Conservation (phyloP, 2,329 filamentous ascomycete genomes). For the Talaromyces marneffei region DNA sequence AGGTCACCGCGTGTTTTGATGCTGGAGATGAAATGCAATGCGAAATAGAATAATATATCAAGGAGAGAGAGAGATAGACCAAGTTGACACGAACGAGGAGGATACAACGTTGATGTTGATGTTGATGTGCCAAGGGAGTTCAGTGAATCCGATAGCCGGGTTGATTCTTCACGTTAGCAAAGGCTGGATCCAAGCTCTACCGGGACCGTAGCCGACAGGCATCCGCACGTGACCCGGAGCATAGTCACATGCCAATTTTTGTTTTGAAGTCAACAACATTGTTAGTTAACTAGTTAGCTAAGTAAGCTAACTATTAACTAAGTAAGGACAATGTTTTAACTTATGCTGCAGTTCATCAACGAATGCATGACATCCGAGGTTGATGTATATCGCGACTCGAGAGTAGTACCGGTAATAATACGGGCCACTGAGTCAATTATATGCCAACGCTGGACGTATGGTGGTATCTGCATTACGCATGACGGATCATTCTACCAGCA, state of each 20-base stretch:
- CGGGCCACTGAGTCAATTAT: background rate
- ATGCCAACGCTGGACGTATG: background rate
- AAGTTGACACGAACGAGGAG: background rate
- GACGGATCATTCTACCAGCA: background rate
- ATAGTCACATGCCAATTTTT: background rate
- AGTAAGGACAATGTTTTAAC: too few species aligned
- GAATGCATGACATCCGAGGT: background rate
- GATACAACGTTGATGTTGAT: background rate
- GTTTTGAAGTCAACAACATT: background rate
- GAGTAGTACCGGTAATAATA: background rate
- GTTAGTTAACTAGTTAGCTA: too few species aligned
- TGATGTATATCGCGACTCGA: background rate
- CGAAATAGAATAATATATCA: background rate
- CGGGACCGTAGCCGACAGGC: background rate
- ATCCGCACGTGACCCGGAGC: background rate
- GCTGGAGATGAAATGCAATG: background rate
- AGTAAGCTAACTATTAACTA: too few species aligned
- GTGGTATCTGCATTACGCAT: background rate
- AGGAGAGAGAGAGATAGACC: background rate
- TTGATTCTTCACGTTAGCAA: background rate
- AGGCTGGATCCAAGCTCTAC: too few species aligned
- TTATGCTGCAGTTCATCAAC: background rate
- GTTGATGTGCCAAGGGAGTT: background rate
- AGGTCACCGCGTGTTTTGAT: slow-evolving; percentile 13
- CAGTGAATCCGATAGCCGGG: background rate